phyloP scores from a whole-genome alignment of 148 eudicot genomes.

The Dysphania ambrosioides region DNA sequence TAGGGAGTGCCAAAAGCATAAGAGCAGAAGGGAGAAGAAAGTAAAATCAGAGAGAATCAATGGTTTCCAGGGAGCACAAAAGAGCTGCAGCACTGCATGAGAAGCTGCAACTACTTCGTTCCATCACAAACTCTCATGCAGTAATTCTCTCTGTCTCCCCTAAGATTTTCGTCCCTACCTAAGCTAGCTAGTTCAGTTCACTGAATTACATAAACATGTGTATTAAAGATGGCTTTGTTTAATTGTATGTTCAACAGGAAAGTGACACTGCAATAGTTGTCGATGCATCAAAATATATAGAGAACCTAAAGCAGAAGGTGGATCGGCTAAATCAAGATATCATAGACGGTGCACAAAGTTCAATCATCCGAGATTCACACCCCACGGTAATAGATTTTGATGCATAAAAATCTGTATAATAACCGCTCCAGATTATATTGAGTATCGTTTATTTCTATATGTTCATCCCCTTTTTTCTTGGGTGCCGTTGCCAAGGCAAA shows the following conservation, averaged over 20 bases:
- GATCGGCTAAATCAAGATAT: slow-evolving; percentile 63
- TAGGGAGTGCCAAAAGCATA: slow-evolving; percentile 17
- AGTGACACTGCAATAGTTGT: slow-evolving; percentile 58
- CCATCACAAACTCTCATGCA: slow-evolving; percentile 90
- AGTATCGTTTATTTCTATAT: background rate
- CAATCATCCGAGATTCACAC: slow-evolving; percentile 38
- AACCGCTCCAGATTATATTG: background rate
- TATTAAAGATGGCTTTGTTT: background rate
- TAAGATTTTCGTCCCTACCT: background rate
- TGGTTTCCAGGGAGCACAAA: slow-evolving; percentile 77
- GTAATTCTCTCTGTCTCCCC: slow-evolving; percentile 38
- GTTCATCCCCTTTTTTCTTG: background rate
- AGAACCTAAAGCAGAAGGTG: slow-evolving; percentile 71
- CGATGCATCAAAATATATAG: slow-evolving; percentile 82
- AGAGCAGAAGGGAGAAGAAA: background rate
- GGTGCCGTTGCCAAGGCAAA: background rate
- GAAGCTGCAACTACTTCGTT: slow-evolving; percentile 91
- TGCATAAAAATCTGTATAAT: background rate
- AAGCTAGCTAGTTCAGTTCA: background rate
- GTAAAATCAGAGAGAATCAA: slow-evolving; percentile 19
- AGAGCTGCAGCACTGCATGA: slow-evolving; percentile 67
- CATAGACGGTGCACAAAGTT: slow-evolving; percentile 33
- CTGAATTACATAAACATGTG: background rate
- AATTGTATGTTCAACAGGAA: slow-evolving; percentile 35
- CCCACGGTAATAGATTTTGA: slow-evolving; percentile 41